These are phyloP conservation scores for Ogataea ramenticola DNA, from an alignment of 805 yeast genomes.

Conservation along the genomic window DNA sequence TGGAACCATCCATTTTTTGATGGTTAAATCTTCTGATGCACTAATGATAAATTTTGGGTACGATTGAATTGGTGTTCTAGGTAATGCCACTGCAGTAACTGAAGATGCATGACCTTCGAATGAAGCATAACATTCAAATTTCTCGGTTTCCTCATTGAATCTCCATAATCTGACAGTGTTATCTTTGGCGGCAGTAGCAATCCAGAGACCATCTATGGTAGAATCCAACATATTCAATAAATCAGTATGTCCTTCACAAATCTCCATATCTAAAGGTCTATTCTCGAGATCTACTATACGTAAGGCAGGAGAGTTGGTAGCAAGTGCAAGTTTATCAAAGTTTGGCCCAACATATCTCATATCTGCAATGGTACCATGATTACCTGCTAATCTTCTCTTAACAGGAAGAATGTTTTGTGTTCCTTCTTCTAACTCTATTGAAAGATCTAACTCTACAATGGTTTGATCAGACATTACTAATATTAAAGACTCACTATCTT, in stretches of 20 bases:
- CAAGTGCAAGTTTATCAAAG: constrained; percentile 59
- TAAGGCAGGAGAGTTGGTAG: constrained; percentile 88
- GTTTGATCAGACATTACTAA: constrained; percentile 82
- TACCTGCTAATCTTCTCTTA: constrained; percentile 68
- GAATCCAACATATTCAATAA: constrained; percentile 74
- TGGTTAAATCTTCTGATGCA: constrained; percentile 77
- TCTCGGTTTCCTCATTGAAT: constrained; percentile 36
- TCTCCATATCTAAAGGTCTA: constrained; percentile 50
- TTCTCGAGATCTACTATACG: constrained; percentile 62
- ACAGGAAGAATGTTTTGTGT: constrained; percentile 30
- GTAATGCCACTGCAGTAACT: constrained; percentile 74
- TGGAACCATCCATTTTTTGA: constrained; percentile 80
- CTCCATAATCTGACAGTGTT: constrained; percentile 79
- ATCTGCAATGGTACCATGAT: constrained; percentile 94
- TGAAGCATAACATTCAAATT: constrained; percentile 43
- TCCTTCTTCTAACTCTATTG: constrained; percentile 17
- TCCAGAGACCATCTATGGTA: constrained; percentile 77
- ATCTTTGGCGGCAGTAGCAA: constrained; percentile 90
- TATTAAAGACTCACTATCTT: constrained; percentile 31
- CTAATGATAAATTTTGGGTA: constrained; percentile 70
- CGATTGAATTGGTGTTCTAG: constrained; percentile 38
- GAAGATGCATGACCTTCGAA: constrained; percentile 86
- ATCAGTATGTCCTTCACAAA: constrained; percentile 80
- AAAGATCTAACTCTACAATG: constrained; percentile 28
- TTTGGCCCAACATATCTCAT: constrained; percentile 68